phyloP scores from a whole-genome alignment of 108 stramenopile species.

The Nitzschia palea region DNA sequence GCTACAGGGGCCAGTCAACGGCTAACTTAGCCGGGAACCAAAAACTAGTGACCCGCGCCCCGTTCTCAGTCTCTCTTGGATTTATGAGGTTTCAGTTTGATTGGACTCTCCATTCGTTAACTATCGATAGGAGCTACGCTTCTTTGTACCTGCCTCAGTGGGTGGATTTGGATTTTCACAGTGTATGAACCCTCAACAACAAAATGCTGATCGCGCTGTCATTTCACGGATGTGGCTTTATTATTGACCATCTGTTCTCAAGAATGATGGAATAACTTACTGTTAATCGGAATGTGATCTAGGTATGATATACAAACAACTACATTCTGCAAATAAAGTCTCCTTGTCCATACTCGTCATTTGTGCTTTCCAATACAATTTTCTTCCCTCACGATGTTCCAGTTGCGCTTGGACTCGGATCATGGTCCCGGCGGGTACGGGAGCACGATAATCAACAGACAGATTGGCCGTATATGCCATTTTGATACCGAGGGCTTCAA shows the following conservation, averaged over 20 bases:
- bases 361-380: constrained; percentile 42
- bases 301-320: constrained; percentile 55
- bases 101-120: too few species aligned
- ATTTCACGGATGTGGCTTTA: too few species aligned
- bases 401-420: constrained; percentile 23
- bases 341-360: constrained; percentile 36
- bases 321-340: constrained; percentile 49
- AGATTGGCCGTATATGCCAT: constrained; percentile 52
- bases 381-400: constrained; percentile 38
- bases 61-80: too few species aligned
- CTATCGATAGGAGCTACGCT: too few species aligned
- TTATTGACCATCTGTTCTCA: too few species aligned
- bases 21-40: too few species aligned
- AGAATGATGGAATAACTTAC: too few species aligned
- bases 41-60: too few species aligned
- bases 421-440: constrained; percentile 35
- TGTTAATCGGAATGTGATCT: constrained; percentile 1
- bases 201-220: neutral
- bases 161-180: too few species aligned
- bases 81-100: neutral
- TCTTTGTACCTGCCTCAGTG: too few species aligned
- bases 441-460: constrained; percentile 39
- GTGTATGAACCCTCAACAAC: neutral
- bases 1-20: too few species aligned
- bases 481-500: constrained; percentile 36